Base-by-base conservation (phyloP, 2,329 filamentous ascomycete species). In the Polychaeton citri region DNA sequence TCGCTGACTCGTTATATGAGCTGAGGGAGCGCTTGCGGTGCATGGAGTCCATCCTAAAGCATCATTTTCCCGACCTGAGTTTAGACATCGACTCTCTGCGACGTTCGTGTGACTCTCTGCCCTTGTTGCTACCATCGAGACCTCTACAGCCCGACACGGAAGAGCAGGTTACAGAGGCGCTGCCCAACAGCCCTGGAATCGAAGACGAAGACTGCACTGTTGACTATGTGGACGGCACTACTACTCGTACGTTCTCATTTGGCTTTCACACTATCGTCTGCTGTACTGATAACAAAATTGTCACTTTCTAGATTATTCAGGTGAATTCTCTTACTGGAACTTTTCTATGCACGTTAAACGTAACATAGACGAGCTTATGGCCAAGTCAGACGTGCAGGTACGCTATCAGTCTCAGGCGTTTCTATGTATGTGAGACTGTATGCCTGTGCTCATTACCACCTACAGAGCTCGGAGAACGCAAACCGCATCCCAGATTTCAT, bases 271-370 rank as follows among this genome's bases (percentile, higher is more conserved):
- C 24, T 28, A 12, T 15, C 3, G 15, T 7, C 15, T 28, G 15
- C 7, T 28, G 24, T 28, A 28, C 24, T 28, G 7, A n/a, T n/a
- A n/a, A n/a, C n/a, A n/a, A 28, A 4, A 28, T 28, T 15, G 3
- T 28, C 4, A 12, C 21, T 28, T 28, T 15, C 12, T 15, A 28
- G 24, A 64, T 40, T 64, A 64, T 43, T 64, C 61, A 3, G 61
- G 61, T 15, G 61, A 64, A 40, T 63, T 63, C 36, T 62, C 58
- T 6, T 62, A 64, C 35, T 47, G 63, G 37, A 64, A 61, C 36
- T 64, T 64, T 36, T 62, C 60, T 2, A 58, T 59, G 53, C 59
- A 61, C 34, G 59, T 64, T 28, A 50, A 58, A 32, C 53, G 54
- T 26, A 60, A 63, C 28, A 61, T 63, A 8, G 59, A 63, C 28